These are phyloP conservation scores for Candida montana DNA, from an alignment of 805 yeast genomes.

Conservation along the genomic window DNA sequence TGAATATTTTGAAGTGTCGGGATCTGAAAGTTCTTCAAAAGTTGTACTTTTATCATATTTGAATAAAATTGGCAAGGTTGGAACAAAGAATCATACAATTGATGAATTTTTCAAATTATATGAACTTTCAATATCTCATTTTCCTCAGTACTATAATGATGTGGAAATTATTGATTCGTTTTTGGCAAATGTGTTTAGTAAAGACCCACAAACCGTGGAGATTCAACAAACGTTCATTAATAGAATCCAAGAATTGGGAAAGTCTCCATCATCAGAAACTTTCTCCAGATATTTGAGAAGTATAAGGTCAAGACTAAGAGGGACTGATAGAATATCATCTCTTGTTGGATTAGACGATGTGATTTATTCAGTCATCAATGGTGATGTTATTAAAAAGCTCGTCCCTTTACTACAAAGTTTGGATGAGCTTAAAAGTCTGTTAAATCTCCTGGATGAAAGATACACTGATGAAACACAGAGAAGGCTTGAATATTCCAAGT, in stretches of 20 bases:
- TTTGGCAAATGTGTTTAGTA: background rate
- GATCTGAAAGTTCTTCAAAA: background rate
- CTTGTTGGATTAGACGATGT: slow-evolving; percentile 4
- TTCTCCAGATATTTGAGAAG: background rate
- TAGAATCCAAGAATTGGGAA: background rate
- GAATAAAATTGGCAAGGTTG: background rate
- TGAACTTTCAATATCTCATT: background rate
- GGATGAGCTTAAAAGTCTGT: slow-evolving; percentile 1
- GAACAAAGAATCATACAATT: background rate
- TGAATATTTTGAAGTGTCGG: slow-evolving; percentile 3
- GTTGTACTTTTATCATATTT: background rate
- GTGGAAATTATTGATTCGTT: background rate
- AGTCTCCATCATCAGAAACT: background rate
- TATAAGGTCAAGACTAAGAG: background rate
- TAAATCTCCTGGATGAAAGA: slow-evolving; percentile 2
- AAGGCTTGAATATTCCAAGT: too few species aligned
- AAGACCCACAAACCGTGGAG: background rate
- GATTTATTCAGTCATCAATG: slow-evolving; percentile 1
- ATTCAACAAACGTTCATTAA: background rate
- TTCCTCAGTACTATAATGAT: background rate
- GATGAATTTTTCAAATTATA: too few species aligned
- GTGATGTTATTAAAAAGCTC: background rate
- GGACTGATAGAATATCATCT: background rate
- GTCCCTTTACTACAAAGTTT: background rate
- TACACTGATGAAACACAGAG: background rate